A percentile compares a stretch with the other conserved stretches of the same genome.
phyloP scores from a whole-genome alignment of 2,329 filamentous ascomycete genomes.

The Exophiala lecanii-corni region DNA sequence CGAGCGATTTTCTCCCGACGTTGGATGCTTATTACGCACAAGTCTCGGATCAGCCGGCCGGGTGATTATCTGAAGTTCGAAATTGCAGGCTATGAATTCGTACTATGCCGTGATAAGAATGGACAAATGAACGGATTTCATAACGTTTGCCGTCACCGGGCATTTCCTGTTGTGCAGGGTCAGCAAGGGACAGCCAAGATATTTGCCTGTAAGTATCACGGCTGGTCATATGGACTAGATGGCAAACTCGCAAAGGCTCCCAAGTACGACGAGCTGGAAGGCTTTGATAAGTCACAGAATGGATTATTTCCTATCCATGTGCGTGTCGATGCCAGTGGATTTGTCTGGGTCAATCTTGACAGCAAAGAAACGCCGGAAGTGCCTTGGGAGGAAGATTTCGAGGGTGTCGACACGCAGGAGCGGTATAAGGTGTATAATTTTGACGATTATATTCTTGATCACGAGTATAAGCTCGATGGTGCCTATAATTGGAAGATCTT shows the following conservation, averaged over 20 bases:
- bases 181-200: slow-evolving; percentile 33
- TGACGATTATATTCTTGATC: slow-evolving; percentile 54
- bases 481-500: slow-evolving; percentile 59
- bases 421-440: slow-evolving; percentile 46
- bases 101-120: slow-evolving; percentile 48
- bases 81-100: slow-evolving; percentile 49
- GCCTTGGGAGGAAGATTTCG: slow-evolving; percentile 51
- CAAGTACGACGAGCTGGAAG: slow-evolving; percentile 51
- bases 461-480: slow-evolving; percentile 54
- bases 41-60: slow-evolving; percentile 44
- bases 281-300: slow-evolving; percentile 55
- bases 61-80: slow-evolving; percentile 36
- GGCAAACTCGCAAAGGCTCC: slow-evolving; percentile 59
- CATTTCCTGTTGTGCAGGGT: slow-evolving; percentile 48
- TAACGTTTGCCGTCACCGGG: slow-evolving; percentile 59
- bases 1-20: slow-evolving; percentile 48
- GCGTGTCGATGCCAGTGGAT: slow-evolving; percentile 17
- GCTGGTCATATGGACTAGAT: slow-evolving; percentile 57
- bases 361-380: slow-evolving; percentile 32
- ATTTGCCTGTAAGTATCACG: slow-evolving; percentile 58
- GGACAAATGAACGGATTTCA: slow-evolving; percentile 56
- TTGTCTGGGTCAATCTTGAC: slow-evolving; percentile 24
- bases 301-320: slow-evolving; percentile 41
- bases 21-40: slow-evolving; percentile 40
- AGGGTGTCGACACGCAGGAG: slow-evolving; percentile 43